Evolutionary conservation across 2,329 filamentous ascomycete species (phyloP), one percentile per base, ranked within the genome.

Genomic region (Alternaria sp.): DNA sequence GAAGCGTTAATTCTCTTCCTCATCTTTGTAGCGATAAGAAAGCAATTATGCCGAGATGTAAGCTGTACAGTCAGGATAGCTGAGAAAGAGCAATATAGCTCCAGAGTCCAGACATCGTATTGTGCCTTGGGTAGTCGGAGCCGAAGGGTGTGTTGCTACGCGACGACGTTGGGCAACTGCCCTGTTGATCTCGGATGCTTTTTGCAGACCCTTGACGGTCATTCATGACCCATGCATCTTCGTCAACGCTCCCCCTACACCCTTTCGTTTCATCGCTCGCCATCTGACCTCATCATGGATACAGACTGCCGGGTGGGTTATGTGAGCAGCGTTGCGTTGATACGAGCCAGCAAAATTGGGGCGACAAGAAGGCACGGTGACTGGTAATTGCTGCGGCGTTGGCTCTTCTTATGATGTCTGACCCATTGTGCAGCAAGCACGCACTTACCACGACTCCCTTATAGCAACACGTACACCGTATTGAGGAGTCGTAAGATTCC

Each of bases 161-260:
- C 57, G 54, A 28, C 44, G 32, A 43, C 57, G 44, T 43, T 55
- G 42, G n/a, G 22, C 43, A 38, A 49, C 12, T 49, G 28, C 43
- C 51, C 43, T 55, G 56, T 49, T 44, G 43, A 28, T 59, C 43
- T 43, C 28, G 51, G 14, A 43, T 43, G 30, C 51, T 49, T 51
- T 53, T 57, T 46, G 12, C 44, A 47, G 32, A 38, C 38, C 38
- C 38, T 57, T 42, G 30, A 18, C 43, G 38, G 24, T 36, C 20
- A 38, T 36, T 16, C 42, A 30, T 7, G 16, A 46, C 39, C 44
- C 41, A 43, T 39, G 44, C 20, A 51, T 7, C 22, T 12, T 51
- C 44, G 7, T 38, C 30, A 18, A 55, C 39, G 16, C 28, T 24
- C 22, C 24, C 57, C 44, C 30, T 43, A 39, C 38, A 46, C 30